Percentiles rank a stretch among this genome's conserved stretches.
These are phyloP conservation scores for Picocystis sp. DNA, from an alignment of 163 green algal species.

Conservation along the genomic window DNA sequence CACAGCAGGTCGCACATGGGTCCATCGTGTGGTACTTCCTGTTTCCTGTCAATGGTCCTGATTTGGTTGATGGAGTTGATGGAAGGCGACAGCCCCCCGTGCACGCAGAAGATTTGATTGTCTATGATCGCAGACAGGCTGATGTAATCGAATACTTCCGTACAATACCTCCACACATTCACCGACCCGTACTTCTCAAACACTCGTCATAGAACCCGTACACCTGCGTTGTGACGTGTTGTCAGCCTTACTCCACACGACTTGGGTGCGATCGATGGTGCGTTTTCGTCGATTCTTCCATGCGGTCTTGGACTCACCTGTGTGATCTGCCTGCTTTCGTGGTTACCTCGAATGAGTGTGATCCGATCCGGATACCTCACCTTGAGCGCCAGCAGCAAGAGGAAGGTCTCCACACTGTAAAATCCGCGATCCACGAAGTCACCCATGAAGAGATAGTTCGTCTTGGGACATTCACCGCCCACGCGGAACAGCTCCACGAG, in stretches of 20 bases:
- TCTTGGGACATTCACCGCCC: slow-evolving; percentile 6
- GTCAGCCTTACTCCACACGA: too few relatives aligned
- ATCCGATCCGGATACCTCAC: slow-evolving; percentile 92
- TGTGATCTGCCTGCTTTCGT: slow-evolving; percentile 97
- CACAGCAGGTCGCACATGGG: slow-evolving; percentile 99
- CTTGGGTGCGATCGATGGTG: too few relatives aligned
- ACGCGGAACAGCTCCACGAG: slow-evolving; percentile 2
- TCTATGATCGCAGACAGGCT: slow-evolving; percentile 77
- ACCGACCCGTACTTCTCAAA: slow-evolving; percentile 90
- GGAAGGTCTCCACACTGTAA: slow-evolving; percentile 82
- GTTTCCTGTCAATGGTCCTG: slow-evolving; percentile 79
- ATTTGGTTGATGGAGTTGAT: slow-evolving; percentile 94
- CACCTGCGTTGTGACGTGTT: slow-evolving; percentile 32
- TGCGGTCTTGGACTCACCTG: slow-evolving; percentile 48
- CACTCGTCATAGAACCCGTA: slow-evolving; percentile 99
- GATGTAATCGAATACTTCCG: slow-evolving; percentile 99
- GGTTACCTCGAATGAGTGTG: slow-evolving; percentile 92
- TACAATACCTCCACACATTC: slow-evolving; percentile 99
- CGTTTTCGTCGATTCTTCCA: too few relatives aligned
- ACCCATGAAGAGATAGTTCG: slow-evolving; percentile 7
- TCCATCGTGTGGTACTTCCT: slow-evolving; percentile 94
- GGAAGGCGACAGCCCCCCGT: slow-evolving; percentile 87
- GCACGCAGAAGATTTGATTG: slow-evolving; percentile 88
- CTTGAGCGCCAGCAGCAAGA: slow-evolving; percentile 91
- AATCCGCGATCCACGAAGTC: slow-evolving; percentile 29